Evolutionary conservation across 768 basidiomycete genomes (phyloP), one percentile per base, ranked within the genome.

Genomic region (Boletellus emodensis): DNA sequence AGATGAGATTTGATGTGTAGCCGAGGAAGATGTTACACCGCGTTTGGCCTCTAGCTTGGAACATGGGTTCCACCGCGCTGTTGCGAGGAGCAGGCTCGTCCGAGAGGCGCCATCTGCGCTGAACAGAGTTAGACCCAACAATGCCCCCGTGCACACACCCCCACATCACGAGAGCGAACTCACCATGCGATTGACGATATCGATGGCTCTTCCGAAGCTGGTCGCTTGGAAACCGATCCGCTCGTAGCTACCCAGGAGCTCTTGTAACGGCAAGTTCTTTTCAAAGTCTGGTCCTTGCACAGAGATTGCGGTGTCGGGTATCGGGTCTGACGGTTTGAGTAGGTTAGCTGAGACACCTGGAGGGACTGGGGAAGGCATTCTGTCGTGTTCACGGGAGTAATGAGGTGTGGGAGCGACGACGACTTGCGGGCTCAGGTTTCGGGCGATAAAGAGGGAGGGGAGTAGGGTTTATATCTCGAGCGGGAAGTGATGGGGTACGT

Each of bases 181-280:
- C 39, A 93, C 95, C 96, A 99, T 99, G 62, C 83, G 83, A 66
- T 98, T 85, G 26, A 98, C 88, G 46, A 96, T 86, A 24, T 88
- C 80, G 38, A 97, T 90, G 2, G 94, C 95, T 57, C 77, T 82
- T 3, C 89, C 89, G 2, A 99, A 72, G 51, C 90, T 92, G 46
- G 85, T 94, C n/a, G 96, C 96, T 68, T 99, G 96, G 64, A 98
- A 99, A n/a, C 96, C 96, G 46, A 97, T 96, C 33, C 84, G 80
- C 63, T 89, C 84, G 71, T 96, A 99, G 61, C 81, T 84, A 32
- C 72, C 66, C 34, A 99, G 70, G 55, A 99, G 79, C 34, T 79
- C 72, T 38, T 84, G 74, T 26, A 99, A 72, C 40, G 82, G 81
- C 17, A 81, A 63, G 1, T 75, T 68, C n/a, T 79, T 65, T 54